phyloP scores from a whole-genome alignment of 164 flowering plant genomes.

The Santalum album region DNA sequence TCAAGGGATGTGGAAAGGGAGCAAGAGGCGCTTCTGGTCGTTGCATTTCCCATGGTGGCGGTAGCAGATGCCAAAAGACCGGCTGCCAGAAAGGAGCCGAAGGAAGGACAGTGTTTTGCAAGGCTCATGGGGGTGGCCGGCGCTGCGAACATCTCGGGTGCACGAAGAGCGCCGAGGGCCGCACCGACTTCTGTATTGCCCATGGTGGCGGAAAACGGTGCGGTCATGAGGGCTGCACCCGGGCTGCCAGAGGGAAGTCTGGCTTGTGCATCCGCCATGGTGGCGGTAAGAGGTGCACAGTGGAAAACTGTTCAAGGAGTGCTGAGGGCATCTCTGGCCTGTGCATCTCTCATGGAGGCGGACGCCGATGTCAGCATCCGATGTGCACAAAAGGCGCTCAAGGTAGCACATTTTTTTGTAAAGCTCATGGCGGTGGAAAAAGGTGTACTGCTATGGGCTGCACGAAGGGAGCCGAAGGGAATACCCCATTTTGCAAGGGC shows the following conservation, averaged over 20 bases:
- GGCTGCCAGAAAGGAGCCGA: background rate
- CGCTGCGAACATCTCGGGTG: background rate
- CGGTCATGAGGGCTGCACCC: background rate
- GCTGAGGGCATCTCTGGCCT: background rate
- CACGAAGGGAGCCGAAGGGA: constrained; percentile 2
- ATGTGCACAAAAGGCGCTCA: background rate
- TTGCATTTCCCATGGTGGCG: constrained; percentile 2
- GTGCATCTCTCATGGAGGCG: constrained; percentile 3
- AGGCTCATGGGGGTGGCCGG: constrained; percentile 4
- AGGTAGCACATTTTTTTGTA: constrained; percentile 3
- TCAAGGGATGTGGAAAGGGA: background rate
- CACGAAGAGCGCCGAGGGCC: constrained; percentile 2
- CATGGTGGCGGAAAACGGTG: background rate
- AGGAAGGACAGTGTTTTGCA: constrained; percentile 1
- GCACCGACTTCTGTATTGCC: constrained; percentile 1
- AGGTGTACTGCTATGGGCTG: background rate
- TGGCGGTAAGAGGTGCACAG: background rate
- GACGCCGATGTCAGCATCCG: background rate
- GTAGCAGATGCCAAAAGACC: background rate
- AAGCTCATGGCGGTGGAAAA: constrained; percentile 1
- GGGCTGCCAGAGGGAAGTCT: constrained; percentile 3
- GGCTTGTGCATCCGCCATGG: constrained; percentile 1
- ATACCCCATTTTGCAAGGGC: background rate
- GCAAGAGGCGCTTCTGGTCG: constrained; percentile 3
- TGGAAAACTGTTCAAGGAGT: background rate